Evolutionary conservation across 2,329 filamentous ascomycete genomes (phyloP).

Genomic region (Calonectria honghensis): DNA sequence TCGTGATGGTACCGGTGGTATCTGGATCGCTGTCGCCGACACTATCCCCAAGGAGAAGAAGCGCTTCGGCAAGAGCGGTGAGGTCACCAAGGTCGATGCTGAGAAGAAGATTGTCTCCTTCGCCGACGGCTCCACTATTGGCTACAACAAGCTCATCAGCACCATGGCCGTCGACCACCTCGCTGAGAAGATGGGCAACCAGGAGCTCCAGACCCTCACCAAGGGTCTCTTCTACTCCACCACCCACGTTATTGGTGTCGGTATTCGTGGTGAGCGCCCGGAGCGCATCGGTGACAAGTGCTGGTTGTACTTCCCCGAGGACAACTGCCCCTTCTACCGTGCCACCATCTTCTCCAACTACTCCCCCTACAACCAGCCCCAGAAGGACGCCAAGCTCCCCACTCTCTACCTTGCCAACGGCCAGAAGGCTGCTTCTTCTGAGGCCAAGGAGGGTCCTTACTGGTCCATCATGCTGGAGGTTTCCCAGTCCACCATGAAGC

Average conservation of each 20-base stretch:
- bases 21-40: constrained; percentile 98
- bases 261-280: constrained; percentile 91
- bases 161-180: constrained; percentile 97
- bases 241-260: constrained; percentile 97
- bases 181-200: constrained; percentile 89
- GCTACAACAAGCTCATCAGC: constrained; percentile 93
- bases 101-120: constrained; percentile 88
- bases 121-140: constrained; percentile 89
- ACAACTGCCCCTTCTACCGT: constrained; percentile 99
- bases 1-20: constrained; percentile 95
- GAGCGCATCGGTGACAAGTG: constrained; percentile 99
- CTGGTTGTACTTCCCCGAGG: constrained; percentile 99
- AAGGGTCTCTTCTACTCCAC: constrained; percentile 97
- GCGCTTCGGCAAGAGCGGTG: constrained; percentile 88
- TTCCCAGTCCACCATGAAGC: constrained; percentile 96
- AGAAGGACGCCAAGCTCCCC: constrained; percentile 86
- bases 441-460: constrained; percentile 92
- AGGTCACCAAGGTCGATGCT: constrained; percentile 91
- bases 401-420: constrained; percentile 92
- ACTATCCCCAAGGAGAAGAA: constrained; percentile 95
- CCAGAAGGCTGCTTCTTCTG: constrained; percentile 82
- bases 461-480: constrained; percentile 99
- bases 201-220: constrained; percentile 87
- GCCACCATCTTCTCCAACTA: constrained; percentile 99
- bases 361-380: constrained; percentile 97